These are phyloP conservation scores for Myriosclerotinia scirpicola DNA, from an alignment of 2,329 filamentous ascomycete species.

Conservation along the genomic window DNA sequence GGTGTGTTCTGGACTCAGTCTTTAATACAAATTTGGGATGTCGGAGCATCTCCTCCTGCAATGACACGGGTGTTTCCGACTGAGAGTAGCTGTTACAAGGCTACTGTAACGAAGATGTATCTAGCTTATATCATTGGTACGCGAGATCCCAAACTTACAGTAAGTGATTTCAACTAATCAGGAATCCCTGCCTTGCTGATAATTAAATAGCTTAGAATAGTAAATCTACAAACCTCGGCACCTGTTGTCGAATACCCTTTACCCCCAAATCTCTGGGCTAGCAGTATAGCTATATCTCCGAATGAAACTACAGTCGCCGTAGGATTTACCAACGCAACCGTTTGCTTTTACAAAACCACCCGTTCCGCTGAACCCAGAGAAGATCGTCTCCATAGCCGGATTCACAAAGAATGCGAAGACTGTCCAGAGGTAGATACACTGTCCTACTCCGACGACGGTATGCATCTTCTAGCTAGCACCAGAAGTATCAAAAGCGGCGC, in stretches of 20 bases:
- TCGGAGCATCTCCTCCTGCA: conserved; percentile 43
- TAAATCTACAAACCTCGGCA: conserved; percentile 42
- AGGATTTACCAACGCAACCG: conserved; percentile 45
- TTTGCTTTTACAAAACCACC: conserved; percentile 45
- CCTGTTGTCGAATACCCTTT: conserved; percentile 44
- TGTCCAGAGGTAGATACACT: conserved; percentile 46
- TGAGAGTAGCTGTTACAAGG: conserved; percentile 45
- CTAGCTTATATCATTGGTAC: conserved; percentile 46
- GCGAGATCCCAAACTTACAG: conserved; percentile 46
- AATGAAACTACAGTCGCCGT: conserved; percentile 45
- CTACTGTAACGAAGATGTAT: conserved; percentile 43
- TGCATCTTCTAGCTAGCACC: conserved; percentile 44
- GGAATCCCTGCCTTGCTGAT: conserved; percentile 1
- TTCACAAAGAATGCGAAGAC: conserved; percentile 42
- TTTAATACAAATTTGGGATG: conserved; percentile 45
- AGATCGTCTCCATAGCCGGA: conserved; percentile 42
- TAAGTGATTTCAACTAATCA: conserved; percentile 31
- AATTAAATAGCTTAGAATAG: conserved; percentile 42
- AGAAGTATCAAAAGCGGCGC: conserved; percentile 42
- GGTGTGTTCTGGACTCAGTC: conserved; percentile 45
- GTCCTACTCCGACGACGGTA: conserved; percentile 45
- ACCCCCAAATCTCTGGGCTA: conserved; percentile 44
- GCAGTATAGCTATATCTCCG: conserved; percentile 44
- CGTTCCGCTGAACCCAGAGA: conserved; percentile 42
- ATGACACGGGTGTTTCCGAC: conserved; percentile 41